Evolutionary conservation across 352 stramenopile genomes (phyloP).

Genomic region (Heterotrichella gracilis): DNA sequence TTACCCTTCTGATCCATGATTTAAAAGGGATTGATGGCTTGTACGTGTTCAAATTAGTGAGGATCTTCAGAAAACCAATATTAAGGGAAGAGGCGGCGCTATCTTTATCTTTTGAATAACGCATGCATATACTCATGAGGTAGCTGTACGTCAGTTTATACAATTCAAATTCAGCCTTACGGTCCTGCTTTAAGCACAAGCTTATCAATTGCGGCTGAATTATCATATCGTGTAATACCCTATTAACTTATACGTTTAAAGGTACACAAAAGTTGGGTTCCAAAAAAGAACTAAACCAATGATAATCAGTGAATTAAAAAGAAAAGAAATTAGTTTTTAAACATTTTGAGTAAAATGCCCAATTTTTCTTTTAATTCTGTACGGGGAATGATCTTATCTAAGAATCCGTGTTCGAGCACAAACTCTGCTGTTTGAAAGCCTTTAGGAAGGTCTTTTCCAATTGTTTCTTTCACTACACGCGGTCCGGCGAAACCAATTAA

Average conservation of each 20-base stretch:
- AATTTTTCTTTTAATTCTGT: background rate
- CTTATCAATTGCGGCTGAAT: background rate
- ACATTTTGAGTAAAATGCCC: background rate
- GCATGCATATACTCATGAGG: background rate
- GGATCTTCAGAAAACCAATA: slow-evolving; percentile 1
- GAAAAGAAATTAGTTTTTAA: no score
- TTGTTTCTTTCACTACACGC: background rate
- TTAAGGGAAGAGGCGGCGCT: background rate
- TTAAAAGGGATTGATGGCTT: background rate
- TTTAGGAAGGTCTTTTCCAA: background rate
- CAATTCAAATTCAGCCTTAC: background rate
- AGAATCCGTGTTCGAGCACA: background rate
- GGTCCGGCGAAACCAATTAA: background rate
- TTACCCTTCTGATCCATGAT: background rate
- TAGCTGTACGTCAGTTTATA: background rate
- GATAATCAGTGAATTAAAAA: no score
- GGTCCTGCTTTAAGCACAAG: background rate
- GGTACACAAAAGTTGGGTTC: no score
- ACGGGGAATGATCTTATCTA: background rate
- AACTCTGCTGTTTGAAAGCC: background rate
- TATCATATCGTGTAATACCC: no score
- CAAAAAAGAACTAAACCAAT: no score
- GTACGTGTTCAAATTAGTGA: background rate
- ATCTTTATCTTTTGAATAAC: background rate
- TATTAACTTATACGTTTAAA: no score